Evolutionary conservation across 1,284 basidiomycete species (phyloP).

Genomic region (Testicularia cyperi): DNA sequence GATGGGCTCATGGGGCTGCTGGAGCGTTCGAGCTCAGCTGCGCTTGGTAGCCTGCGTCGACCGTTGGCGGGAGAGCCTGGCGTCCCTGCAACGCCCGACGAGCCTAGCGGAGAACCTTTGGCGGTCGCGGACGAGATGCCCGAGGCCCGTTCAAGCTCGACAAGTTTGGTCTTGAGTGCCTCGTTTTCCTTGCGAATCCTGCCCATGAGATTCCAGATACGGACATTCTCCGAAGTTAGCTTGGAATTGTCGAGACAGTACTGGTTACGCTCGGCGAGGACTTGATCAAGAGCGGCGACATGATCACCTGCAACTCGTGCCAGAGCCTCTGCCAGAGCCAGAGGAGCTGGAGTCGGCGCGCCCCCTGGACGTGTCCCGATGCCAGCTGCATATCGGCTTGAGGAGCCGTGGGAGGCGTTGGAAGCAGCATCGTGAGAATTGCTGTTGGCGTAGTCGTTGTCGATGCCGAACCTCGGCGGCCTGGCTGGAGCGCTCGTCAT

Average conservation of each 20-base stretch:
- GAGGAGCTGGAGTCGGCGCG: conserved; percentile 26
- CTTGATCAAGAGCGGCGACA: conserved; percentile 43
- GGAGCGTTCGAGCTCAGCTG: conserved; percentile 12
- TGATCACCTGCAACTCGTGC: conserved; percentile 30
- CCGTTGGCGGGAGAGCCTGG: conserved; percentile 24
- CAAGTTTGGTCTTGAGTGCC: conserved; percentile 34
- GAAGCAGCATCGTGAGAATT: conserved; percentile 1
- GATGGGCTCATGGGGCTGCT: conserved; percentile 27
- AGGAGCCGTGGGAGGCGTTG: conserved; percentile 31
- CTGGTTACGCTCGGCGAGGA: conserved; percentile 51
- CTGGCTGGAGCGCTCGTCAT: conserved; percentile 26
- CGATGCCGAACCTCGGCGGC: conserved; percentile 31
- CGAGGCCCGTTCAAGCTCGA: conserved; percentile 21
- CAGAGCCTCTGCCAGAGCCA: conserved; percentile 43
- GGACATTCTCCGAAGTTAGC: conserved; percentile 47
- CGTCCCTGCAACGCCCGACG: conserved; percentile 2
- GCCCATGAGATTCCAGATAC: conserved; percentile 55
- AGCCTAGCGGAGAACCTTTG: conserved; percentile 17
- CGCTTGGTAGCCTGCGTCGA: conserved; percentile 22
- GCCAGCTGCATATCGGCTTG: conserved; percentile 17
- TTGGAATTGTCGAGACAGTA: conserved; percentile 46
- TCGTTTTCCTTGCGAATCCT: conserved; percentile 53
- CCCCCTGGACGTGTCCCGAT: conserved; percentile 22
- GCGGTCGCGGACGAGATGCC: conserved; percentile 3
- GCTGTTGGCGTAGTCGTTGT: conserved; percentile 11